Evolutionary conservation across 139 green algal genomes (phyloP).

Genomic region (Astrephomene gubernaculifera): DNA sequence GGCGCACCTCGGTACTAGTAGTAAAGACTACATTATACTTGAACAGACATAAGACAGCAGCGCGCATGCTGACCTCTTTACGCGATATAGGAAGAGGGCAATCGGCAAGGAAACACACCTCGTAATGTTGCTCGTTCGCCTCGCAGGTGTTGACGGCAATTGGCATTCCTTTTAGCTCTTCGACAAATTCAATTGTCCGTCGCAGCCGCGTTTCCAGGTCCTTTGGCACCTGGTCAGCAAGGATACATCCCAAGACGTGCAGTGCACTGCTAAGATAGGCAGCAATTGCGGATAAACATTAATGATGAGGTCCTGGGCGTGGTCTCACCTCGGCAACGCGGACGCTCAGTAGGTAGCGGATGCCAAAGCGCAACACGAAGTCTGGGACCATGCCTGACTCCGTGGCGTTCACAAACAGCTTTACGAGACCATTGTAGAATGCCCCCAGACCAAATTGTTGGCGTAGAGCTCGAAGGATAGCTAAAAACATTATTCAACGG

Average conservation of each 20-base stretch:
- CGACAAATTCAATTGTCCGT: conserved; percentile 68
- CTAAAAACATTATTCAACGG: background rate
- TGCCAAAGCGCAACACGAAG: conserved; percentile 73
- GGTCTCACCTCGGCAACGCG: conserved; percentile 55
- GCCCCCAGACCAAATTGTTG: background rate
- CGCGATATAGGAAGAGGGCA: no score
- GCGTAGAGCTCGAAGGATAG: background rate
- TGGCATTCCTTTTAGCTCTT: conserved; percentile 83
- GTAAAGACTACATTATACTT: no score
- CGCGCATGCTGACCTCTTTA: no score
- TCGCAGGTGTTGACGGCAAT: conserved; percentile 87
- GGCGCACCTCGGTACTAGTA: no score
- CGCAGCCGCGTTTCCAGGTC: conserved; percentile 19
- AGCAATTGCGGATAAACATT: no score
- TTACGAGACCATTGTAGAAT: conserved; percentile 21
- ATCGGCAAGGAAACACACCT: no score
- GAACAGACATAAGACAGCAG: no score
- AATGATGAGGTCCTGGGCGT: no score
- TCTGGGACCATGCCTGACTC: conserved; percentile 84
- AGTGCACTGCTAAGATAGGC: no score
- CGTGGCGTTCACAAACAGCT: conserved; percentile 47
- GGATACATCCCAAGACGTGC: no score
- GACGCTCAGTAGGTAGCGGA: conserved; percentile 74
- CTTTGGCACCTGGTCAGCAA: background rate
- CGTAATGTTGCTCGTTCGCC: conserved; percentile 96